These are phyloP conservation scores for Lentinula lateritia DNA, from an alignment of 768 basidiomycete species.

Conservation along the genomic window DNA sequence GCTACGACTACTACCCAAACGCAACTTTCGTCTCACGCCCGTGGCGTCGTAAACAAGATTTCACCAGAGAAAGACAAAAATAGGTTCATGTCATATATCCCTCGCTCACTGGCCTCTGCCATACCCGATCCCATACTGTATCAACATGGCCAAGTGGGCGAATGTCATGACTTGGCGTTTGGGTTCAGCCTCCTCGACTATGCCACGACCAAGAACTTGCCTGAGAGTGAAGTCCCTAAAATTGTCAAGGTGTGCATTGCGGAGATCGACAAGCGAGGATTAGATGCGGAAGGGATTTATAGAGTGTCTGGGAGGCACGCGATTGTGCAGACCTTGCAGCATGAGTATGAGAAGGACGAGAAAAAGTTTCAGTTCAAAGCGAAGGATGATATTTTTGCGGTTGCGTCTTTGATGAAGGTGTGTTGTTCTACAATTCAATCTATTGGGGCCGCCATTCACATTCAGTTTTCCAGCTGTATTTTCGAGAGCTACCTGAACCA, in stretches of 20 bases:
- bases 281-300: conserved; percentile 79
- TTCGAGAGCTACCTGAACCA: conserved; percentile 86
- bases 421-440: conserved; percentile 9
- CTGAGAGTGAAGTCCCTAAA: conserved; percentile 72
- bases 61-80: conserved; percentile 66
- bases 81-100: conserved; percentile 48
- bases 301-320: conserved; percentile 83
- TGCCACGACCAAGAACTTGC: conserved; percentile 70
- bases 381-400: conserved; percentile 77
- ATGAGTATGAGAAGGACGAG: conserved; percentile 85
- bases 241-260: conserved; percentile 76
- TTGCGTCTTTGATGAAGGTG: conserved; percentile 84
- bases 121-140: conserved; percentile 73
- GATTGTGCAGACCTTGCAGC: conserved; percentile 79
- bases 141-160: conserved; percentile 74
- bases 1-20: conserved; percentile 75
- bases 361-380: conserved; percentile 65
- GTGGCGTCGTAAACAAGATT: conserved; percentile 57
- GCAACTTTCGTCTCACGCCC: conserved; percentile 64
- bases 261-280: conserved; percentile 76
- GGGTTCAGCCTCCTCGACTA: conserved; percentile 87
- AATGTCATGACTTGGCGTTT: conserved; percentile 85
- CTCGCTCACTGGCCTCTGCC: conserved; percentile 55
- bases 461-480: conserved; percentile 47
- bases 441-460: conserved; percentile 2